These are phyloP conservation scores for Fusarium avenaceum DNA, from an alignment of 2,329 filamentous ascomycete genomes.

Conservation along the genomic window DNA sequence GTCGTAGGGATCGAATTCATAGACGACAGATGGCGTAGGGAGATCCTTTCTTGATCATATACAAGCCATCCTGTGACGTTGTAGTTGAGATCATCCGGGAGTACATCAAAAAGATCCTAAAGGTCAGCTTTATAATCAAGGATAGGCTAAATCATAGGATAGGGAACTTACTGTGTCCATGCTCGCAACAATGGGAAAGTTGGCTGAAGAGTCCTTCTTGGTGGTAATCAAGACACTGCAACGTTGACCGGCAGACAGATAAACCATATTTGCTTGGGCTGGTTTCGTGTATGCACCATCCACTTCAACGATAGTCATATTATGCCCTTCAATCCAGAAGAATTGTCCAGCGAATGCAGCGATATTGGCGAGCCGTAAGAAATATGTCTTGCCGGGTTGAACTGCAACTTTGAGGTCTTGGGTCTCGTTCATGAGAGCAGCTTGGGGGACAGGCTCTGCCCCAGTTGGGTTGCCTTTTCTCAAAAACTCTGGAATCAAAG, in stretches of 20 bases:
- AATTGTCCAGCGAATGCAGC: constrained; percentile 78
- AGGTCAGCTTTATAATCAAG: constrained; percentile 14
- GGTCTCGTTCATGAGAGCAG: constrained; percentile 79
- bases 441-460: constrained; percentile 75
- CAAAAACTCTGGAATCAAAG: constrained; percentile 63
- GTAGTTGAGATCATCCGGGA: constrained; percentile 77
- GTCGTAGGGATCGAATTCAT: constrained; percentile 77
- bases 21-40: constrained; percentile 66
- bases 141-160: background rate
- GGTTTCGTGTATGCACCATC: constrained; percentile 78
- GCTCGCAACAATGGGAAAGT: constrained; percentile 76
- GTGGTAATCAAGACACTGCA: constrained; percentile 73
- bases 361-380: constrained; percentile 68
- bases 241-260: constrained; percentile 76
- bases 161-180: constrained; percentile 72
- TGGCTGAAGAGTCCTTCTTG: constrained; percentile 69
- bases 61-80: constrained; percentile 76
- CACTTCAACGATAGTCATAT: constrained; percentile 78
- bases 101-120: constrained; percentile 74
- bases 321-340: constrained; percentile 76
- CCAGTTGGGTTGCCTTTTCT: constrained; percentile 68
- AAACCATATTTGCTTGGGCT: constrained; percentile 71
- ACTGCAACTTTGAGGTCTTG: constrained; percentile 71
- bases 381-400: constrained; percentile 71
- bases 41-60: constrained; percentile 63